phyloP scores from a whole-genome alignment of 805 yeast species.

The Barnettozyma salicaria region DNA sequence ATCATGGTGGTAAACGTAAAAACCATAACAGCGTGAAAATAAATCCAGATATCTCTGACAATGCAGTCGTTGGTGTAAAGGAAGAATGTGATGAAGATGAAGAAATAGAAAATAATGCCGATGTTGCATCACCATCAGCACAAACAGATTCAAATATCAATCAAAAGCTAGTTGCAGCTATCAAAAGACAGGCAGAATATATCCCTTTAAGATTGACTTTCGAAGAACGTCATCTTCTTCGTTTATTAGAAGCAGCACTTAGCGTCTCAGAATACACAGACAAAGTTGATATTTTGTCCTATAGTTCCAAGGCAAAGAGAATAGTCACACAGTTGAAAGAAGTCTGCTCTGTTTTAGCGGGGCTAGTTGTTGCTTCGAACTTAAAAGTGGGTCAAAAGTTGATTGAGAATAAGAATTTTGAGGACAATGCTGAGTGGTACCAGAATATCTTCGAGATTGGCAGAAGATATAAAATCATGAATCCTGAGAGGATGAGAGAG shows the following conservation, averaged over 20 bases:
- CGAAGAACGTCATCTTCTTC: constrained; percentile 63
- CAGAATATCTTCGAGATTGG: constrained; percentile 70
- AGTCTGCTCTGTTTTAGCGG: constrained; percentile 73
- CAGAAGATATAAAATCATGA: constrained; percentile 75
- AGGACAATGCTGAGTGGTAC: constrained; percentile 69
- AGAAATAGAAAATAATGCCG: background rate
- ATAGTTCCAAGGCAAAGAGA: constrained; percentile 61
- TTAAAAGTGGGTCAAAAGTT: constrained; percentile 62
- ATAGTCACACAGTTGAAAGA: constrained; percentile 68
- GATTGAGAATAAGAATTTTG: constrained; percentile 60
- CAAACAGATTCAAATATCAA: constrained; percentile 1
- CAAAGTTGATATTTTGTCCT: constrained; percentile 63
- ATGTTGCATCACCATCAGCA: constrained; percentile 1
- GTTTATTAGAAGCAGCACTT: constrained; percentile 68
- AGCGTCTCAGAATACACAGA: constrained; percentile 78
- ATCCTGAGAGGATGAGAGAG: constrained; percentile 76
- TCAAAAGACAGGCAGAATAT: constrained; percentile 42
- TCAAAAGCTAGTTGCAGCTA: constrained; percentile 17
- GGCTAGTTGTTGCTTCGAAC: constrained; percentile 71
- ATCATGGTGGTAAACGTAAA: constrained; percentile 60
- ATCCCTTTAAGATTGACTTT: constrained; percentile 64
- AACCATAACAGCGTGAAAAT: constrained; percentile 34
- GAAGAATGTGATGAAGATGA: constrained; percentile 18
- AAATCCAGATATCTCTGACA: constrained; percentile 17
- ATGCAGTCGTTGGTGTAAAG: constrained; percentile 14